Base-by-base conservation (phyloP, 768 basidiomycete genomes). In the Chalciporus sphaerocephalus region DNA sequence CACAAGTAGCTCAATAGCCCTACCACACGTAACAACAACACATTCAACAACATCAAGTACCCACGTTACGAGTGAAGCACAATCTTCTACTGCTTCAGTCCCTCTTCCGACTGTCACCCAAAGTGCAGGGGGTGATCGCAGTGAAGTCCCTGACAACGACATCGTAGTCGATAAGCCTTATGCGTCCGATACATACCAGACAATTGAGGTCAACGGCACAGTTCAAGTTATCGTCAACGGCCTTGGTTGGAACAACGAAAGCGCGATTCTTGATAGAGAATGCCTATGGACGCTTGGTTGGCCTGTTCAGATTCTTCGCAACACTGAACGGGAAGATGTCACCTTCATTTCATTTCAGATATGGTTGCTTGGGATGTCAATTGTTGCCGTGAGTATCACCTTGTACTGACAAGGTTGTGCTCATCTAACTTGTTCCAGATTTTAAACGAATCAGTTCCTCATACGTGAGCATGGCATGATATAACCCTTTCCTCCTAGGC, bases 361-460 rank as follows among this genome's bases (percentile, higher is more conserved):
- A 44, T 91, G 88, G 87, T 80, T 87, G 6, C 69, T 88, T 13
- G 85, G 82, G 23, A 84, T 88, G 81, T 87, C 85, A 10, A 46
- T 83, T 22, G 82, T 87, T 35, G 87, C 87, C 32, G 64, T 58
- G 42, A 52, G 65, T 54, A 40, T 20, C 2, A 46, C n/a, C 10
- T 30, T 40, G 50, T 9, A 28, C 47, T 16, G 59, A 78, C 23
- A 58, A n/a, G 18, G 30, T 32, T n/a, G 28, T 12, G 38, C 34
- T 13, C 16, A 36, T 28, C 20, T 13, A 10, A 8, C 34, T 23
- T 44, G 24, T 25, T 8, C 8, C 47, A 64, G 59, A 50, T 77
- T 44, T 56, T 76, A 46, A 88, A 89, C 62, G 87, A 90, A 66
- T 88, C 86, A 3, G 86, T 89, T 48, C 88, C 88, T 2, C 88